Percentiles rank a stretch among this genome's conserved stretches.
These are phyloP conservation scores for Scedosporium boydii DNA, from an alignment of 2,329 filamentous ascomycete genomes.

Conservation along the genomic window DNA sequence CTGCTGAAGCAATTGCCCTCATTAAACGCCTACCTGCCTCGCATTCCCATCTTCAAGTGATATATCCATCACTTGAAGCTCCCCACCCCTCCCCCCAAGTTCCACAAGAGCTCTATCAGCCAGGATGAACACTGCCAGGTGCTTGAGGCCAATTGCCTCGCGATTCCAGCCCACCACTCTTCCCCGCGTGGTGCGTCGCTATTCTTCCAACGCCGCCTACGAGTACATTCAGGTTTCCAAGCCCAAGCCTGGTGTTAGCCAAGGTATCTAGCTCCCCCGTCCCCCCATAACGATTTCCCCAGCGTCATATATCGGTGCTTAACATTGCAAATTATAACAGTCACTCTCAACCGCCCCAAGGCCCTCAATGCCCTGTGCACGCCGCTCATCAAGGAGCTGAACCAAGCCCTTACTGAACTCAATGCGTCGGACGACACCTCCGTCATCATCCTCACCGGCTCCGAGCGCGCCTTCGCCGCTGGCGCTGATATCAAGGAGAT, in stretches of 20 bases:
- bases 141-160: slow-evolving; percentile 19
- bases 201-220: slow-evolving; percentile 48
- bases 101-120: not conserved
- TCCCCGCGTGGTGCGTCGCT: slow-evolving; percentile 43
- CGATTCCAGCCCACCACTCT: slow-evolving; percentile 49
- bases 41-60: not conserved
- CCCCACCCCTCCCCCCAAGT: not conserved
- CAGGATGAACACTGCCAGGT: slow-evolving; percentile 4
- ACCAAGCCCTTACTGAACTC: slow-evolving; percentile 63
- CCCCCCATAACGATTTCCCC: not conserved
- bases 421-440: slow-evolving; percentile 60
- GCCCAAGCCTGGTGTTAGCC: slow-evolving; percentile 79
- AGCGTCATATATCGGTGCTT: not conserved
- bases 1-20: not conserved
- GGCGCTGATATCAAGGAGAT: slow-evolving; percentile 99
- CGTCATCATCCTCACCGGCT: slow-evolving; percentile 80
- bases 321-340: slow-evolving; percentile 32
- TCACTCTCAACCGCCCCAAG: slow-evolving; percentile 89
- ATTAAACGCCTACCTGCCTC: too few relatives aligned
- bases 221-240: slow-evolving; percentile 75
- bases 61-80: not conserved
- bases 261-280: slow-evolving; percentile 48
- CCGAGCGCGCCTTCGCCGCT: slow-evolving; percentile 82
- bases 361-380: slow-evolving; percentile 90
- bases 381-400: slow-evolving; percentile 83